Evolutionary conservation across 805 yeast species (phyloP).

Genomic region (Blastobotrys muscicola): DNA sequence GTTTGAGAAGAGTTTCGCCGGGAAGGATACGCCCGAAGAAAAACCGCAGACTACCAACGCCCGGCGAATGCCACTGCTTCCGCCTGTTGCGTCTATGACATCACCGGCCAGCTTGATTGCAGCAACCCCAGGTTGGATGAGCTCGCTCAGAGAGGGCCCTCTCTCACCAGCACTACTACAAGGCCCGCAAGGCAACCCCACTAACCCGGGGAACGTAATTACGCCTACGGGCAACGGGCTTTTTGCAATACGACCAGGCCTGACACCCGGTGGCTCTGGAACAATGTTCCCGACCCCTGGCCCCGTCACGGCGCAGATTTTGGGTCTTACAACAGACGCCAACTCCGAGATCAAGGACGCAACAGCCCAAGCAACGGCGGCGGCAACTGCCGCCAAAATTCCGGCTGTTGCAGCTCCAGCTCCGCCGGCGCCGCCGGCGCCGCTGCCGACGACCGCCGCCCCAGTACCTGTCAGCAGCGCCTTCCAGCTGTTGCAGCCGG

Average conservation of each 20-base stretch:
- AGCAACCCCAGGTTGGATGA: slow-evolving; percentile 13
- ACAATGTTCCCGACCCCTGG: slow-evolving; percentile 29
- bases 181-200: slow-evolving; percentile 19
- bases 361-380: slow-evolving; percentile 8
- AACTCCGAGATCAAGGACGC: neutral
- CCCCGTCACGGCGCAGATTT: slow-evolving; percentile 28
- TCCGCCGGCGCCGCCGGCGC: slow-evolving; percentile 8
- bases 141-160: slow-evolving; percentile 26
- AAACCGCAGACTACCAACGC: neutral
- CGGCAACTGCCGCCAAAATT: neutral
- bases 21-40: slow-evolving; percentile 27
- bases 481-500: neutral
- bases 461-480: neutral
- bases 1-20: slow-evolving; percentile 89
- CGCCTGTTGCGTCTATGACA: slow-evolving; percentile 22
- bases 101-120: slow-evolving; percentile 20
- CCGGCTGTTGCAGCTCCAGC: slow-evolving; percentile 2
- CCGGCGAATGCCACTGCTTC: slow-evolving; percentile 18
- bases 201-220: slow-evolving; percentile 6
- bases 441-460: slow-evolving; percentile 1
- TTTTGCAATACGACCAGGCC: slow-evolving; percentile 32
- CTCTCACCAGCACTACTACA: slow-evolving; percentile 30
- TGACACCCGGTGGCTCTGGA: slow-evolving; percentile 30
- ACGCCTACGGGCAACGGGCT: slow-evolving; percentile 19
- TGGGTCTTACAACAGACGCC: slow-evolving; percentile 24